Evolutionary conservation across 164 flowering plant genomes (phyloP), one percentile per base, ranked within the genome.

Genomic region (Magnolia changhungtana): DNA sequence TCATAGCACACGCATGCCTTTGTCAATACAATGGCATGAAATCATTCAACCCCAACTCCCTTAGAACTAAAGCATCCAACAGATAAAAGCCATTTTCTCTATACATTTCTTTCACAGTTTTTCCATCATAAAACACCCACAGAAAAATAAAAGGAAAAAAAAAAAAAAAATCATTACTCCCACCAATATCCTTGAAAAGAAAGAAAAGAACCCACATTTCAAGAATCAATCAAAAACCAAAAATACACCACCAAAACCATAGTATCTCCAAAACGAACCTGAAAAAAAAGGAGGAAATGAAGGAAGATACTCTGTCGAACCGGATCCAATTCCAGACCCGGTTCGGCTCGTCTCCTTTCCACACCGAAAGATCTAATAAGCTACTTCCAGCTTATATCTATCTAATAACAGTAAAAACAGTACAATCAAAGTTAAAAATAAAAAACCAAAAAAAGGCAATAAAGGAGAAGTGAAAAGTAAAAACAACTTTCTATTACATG

Each of bases 241-340:
- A 29, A 29, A 67, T 2, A 4, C 14, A 18, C 23, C 68, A 65
- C 19, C 68, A 65, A 65, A 20, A 20, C 50, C 71, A 67, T 67
- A 2, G 50, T 16, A 31, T 67, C 71, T 67, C 71, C 19, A 68
- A 31, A 68, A 16, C 71, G 50, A 29, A 68, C 71, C 71, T 68
- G 71, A 14, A 10, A 67, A 67, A 10, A 27, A 4, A 52, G 4
- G 2, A 4, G 3, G 61, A 11, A 55, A 55, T 37, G 61, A 55
- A 16, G 61, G 61, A 55, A 2, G 61, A 55, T 55, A 16, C 13
- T 11, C 61, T 16, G 19, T 11, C 61, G 61, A 55, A 55, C 16
- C 18, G 61, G 61, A 55, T 11, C 18, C 16, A 11, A 11, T 3
- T 55, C 61, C 18, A 11, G 16, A 55, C 18, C 61, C 61, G 3